Conservation (phyloP, 805 yeast species). For the Yarrowia bubula region DNA sequence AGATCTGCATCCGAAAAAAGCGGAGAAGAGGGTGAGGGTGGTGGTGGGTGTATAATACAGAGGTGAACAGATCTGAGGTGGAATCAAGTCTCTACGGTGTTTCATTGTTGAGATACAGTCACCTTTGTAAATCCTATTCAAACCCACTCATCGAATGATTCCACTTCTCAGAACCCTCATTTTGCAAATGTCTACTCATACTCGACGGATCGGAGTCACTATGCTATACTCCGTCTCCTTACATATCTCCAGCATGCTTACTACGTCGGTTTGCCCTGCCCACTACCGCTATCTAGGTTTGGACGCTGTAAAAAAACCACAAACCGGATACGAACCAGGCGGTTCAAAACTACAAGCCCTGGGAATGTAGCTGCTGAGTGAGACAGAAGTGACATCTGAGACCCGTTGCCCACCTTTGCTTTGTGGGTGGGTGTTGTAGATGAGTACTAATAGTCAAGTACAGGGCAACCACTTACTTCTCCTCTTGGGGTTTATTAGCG, state of each 20-base stretch:
- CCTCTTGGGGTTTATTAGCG: not conserved
- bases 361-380: not conserved
- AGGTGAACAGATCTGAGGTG: too few relatives aligned
- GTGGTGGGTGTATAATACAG: too few relatives aligned
- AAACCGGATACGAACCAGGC: constrained; percentile 1
- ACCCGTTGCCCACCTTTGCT: not conserved
- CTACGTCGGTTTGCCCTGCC: not conserved
- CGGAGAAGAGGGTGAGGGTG: not conserved
- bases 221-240: not conserved
- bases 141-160: too few relatives aligned
- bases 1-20: constrained; percentile 20
- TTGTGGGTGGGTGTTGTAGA: not conserved
- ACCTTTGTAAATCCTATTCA: too few relatives aligned
- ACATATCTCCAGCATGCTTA: not conserved
- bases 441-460: not conserved
- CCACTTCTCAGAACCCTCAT: too few relatives aligned
- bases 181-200: too few relatives aligned
- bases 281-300: constrained; percentile 1
- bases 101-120: too few relatives aligned
- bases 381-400: not conserved
- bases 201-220: too few relatives aligned
- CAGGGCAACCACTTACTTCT: not conserved
- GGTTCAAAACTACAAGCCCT: not conserved
- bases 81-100: too few relatives aligned
- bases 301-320: constrained; percentile 6